Conservation (phyloP, 2,329 filamentous ascomycete genomes). For the Colletotrichum lentis region DNA sequence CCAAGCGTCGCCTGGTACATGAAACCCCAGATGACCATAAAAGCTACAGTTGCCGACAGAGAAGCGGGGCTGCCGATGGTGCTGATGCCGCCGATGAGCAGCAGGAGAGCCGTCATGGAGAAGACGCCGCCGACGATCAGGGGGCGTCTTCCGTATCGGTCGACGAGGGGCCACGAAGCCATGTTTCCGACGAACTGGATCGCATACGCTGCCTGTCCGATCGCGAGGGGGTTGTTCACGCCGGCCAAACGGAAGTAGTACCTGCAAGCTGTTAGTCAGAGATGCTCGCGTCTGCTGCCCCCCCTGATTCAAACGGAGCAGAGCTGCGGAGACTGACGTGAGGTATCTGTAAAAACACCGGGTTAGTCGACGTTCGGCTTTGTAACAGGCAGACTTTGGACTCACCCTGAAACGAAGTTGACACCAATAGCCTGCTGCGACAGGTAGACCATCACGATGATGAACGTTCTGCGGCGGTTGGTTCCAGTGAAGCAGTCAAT, state of each 20-base stretch:
- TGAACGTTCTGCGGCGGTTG: slow-evolving; percentile 43
- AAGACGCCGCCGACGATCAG: slow-evolving; percentile 44
- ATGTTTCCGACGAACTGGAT: slow-evolving; percentile 46
- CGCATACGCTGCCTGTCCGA: slow-evolving; percentile 44
- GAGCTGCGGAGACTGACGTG: slow-evolving; percentile 45
- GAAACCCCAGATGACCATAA: slow-evolving; percentile 45
- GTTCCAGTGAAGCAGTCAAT: slow-evolving; percentile 44
- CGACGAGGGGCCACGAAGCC: slow-evolving; percentile 44
- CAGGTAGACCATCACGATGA: slow-evolving; percentile 46
- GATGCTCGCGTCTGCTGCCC: neutral
- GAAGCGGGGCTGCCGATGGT: slow-evolving; percentile 41
- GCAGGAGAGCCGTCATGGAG: slow-evolving; percentile 43
- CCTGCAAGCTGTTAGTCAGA: neutral
- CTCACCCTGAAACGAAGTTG: slow-evolving; percentile 43
- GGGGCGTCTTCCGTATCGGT: slow-evolving; percentile 44
- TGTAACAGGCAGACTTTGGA: neutral
- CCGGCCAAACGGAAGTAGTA: slow-evolving; percentile 45
- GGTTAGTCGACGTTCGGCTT: slow-evolving; percentile 59
- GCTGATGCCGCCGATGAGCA: slow-evolving; percentile 46
- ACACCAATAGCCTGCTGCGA: slow-evolving; percentile 46
- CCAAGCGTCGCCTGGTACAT: slow-evolving; percentile 45
- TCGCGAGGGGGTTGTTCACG: slow-evolving; percentile 43
- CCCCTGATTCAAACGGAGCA: neutral
- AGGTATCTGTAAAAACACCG: slow-evolving; percentile 51
- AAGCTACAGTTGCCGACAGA: slow-evolving; percentile 42